Conservation (phyloP, 1,284 basidiomycete species). For the Fereydounia khargensis region DNA sequence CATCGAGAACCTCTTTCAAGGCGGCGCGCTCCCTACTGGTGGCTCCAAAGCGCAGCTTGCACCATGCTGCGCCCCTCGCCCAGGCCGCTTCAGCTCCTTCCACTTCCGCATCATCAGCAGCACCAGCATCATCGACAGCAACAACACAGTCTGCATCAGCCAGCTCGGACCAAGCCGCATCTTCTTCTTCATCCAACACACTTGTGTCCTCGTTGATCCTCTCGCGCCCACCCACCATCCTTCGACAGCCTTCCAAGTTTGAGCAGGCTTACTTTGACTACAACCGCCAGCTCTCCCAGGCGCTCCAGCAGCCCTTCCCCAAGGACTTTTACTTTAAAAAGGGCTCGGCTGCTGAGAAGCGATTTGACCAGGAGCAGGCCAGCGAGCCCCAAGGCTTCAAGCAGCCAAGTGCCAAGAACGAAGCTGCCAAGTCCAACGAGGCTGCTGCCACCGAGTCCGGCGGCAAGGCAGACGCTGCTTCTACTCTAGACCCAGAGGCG, state of each 20-base stretch:
- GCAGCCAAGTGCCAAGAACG: not conserved
- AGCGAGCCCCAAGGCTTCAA: constrained; percentile 21
- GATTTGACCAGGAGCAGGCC: constrained; percentile 65
- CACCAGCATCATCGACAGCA: constrained; percentile 2
- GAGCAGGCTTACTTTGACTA: constrained; percentile 84
- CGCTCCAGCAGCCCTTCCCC: constrained; percentile 83
- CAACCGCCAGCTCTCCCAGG: constrained; percentile 76
- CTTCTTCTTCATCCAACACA: constrained; percentile 1
- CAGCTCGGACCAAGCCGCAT: constrained; percentile 1
- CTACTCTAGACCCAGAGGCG: constrained; percentile 57
- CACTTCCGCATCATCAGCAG: constrained; percentile 5
- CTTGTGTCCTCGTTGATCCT: constrained; percentile 66
- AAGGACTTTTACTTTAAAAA: constrained; percentile 92
- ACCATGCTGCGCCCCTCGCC: not conserved
- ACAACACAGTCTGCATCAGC: constrained; percentile 5
- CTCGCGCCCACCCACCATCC: constrained; percentile 79
- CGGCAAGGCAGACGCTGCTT: not conserved
- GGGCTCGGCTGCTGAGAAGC: constrained; percentile 79
- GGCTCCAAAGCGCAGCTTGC: not conserved
- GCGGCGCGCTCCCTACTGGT: no score
- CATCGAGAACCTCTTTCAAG: no score
- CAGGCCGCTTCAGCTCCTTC: not conserved
- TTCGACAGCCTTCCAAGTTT: constrained; percentile 72
- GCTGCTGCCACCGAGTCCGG: not conserved
- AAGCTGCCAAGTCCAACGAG: constrained; percentile 7